Evolutionary conservation across 1,284 basidiomycete species (phyloP), one percentile per base, ranked within the genome.

Genomic region (Ceratobasidium sp.): DNA sequence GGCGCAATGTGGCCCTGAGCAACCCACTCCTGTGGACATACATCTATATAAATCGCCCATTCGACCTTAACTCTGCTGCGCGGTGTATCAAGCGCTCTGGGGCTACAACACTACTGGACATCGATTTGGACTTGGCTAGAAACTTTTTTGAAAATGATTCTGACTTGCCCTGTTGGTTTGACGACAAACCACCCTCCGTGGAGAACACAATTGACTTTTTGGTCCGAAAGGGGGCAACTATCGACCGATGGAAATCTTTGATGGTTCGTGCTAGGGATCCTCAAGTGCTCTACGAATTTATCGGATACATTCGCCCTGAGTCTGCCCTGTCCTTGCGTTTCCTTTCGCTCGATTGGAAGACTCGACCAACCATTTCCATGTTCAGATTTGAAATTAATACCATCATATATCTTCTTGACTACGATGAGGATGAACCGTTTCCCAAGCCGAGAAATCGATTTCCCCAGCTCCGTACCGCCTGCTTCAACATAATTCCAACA

Each of bases 11-110:
- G 24, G 68, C 68, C 19, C 43, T 71, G 29, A 53, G 13, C 22
- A 48, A 22, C 68, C 56, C 53, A 16, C 22, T 22, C 22, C 56
- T 71, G 11, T 71, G 68, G 68, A 71, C 68, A 7, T 53, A 71
- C 34, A 58, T 71, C 14, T 56, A 71, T 34, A 59, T 71, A 27
- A 31, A 41, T 31, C 54, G 43, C 6, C 24, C 34, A 13, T 29
- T 29, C 16, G 9, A 19, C 31, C n/a, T 29, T 13, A 31, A 65
- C 7, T 24, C 13, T 11, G 54, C 43, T 59, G 39, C 31, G 2
- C 41, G 46, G 5, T 59, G 34, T 48, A 16, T 71, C 13, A 13
- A 8, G 4, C 68, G 68, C 43, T 39, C 68, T 59, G 53, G 54
- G 19, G 13, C 53, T 39, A 37, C 37, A 13, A 4, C 68, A 11